A percentile compares a stretch with the other conserved stretches of the same genome.
Evolutionary conservation across 1,284 basidiomycete genomes (phyloP).

Genomic region (Apiotrichum akiyoshidainum): DNA sequence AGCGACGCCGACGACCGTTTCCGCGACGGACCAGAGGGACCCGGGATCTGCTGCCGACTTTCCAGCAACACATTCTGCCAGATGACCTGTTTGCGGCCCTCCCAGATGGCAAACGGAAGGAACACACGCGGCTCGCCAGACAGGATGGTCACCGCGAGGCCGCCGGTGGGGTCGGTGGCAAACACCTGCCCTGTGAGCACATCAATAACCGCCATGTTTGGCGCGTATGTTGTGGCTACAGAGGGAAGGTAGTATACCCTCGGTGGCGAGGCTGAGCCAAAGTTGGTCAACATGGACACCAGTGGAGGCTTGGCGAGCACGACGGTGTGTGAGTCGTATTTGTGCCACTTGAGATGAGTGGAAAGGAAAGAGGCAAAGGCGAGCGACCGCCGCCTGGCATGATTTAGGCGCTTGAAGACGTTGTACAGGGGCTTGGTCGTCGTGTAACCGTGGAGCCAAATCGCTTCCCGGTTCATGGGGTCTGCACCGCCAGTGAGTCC

Average conservation of each 20-base stretch:
- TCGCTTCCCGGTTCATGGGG: conserved; percentile 49
- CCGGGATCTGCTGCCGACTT: not conserved
- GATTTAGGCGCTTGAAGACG: conserved; percentile 60
- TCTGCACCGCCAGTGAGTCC: conserved; percentile 54
- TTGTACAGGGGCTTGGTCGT: conserved; percentile 54
- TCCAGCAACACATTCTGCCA: conserved; percentile 13
- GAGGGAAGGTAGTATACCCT: conserved; percentile 33
- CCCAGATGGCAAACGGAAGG: conserved; percentile 31
- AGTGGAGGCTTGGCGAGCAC: conserved; percentile 64
- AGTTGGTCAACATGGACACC: conserved; percentile 64
- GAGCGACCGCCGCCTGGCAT: conserved; percentile 60
- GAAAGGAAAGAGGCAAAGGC: conserved; percentile 57
- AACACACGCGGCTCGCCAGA: conserved; percentile 43
- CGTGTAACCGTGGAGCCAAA: conserved; percentile 53
- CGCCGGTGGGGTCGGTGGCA: conserved; percentile 54
- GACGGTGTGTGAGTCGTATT: conserved; percentile 53
- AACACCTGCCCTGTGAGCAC: conserved; percentile 59
- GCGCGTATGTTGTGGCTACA: conserved; percentile 51
- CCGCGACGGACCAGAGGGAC: not conserved
- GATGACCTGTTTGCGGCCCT: conserved; percentile 10
- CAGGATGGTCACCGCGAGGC: conserved; percentile 36
- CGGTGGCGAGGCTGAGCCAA: conserved; percentile 54
- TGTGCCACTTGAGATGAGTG: conserved; percentile 56
- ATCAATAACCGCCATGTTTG: conserved; percentile 60
- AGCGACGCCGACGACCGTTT: not conserved